Conservation (phyloP, 2,329 filamentous ascomycete species). For the Aspergillus tamarii region DNA sequence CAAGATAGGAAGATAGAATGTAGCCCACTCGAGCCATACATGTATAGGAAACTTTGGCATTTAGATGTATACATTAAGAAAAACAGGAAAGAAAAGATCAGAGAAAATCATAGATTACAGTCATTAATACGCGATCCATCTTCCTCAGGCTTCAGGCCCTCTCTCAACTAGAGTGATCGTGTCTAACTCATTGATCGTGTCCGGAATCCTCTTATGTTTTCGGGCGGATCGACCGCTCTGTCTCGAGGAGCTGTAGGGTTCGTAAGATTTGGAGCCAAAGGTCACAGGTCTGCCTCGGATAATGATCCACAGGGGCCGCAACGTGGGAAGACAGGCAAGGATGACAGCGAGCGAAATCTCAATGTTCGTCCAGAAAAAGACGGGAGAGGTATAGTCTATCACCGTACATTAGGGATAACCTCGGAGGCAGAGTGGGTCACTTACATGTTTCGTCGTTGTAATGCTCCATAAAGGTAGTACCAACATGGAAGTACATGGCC, state of each 20-base stretch:
- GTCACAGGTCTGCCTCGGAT: not conserved
- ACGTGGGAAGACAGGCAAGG: slow-evolving; percentile 1
- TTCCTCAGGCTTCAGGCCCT: not conserved
- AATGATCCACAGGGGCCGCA: not conserved
- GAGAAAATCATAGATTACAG: not conserved
- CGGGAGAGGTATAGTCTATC: not conserved
- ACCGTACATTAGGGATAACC: not conserved
- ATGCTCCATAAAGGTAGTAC: not conserved
- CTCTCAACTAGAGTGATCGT: not conserved
- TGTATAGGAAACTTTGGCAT: not conserved
- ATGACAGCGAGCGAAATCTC: slow-evolving; percentile 4
- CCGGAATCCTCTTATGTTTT: not conserved
- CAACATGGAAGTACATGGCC: not conserved
- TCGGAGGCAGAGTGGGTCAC: not conserved
- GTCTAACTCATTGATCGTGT: not conserved
- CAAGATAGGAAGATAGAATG: too few relatives aligned
- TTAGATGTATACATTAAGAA: not conserved
- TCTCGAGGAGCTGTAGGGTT: not conserved
- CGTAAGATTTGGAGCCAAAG: not conserved
- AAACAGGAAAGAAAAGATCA: not conserved
- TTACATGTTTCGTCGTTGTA: not conserved
- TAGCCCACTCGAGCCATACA: too few relatives aligned
- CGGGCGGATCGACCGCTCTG: not conserved
- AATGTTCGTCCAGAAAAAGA: slow-evolving; percentile 5
- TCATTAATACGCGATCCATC: not conserved